Conservation (phyloP, 108 stramenopile genomes). For the Pseudonitzschia multistriata region DNA sequence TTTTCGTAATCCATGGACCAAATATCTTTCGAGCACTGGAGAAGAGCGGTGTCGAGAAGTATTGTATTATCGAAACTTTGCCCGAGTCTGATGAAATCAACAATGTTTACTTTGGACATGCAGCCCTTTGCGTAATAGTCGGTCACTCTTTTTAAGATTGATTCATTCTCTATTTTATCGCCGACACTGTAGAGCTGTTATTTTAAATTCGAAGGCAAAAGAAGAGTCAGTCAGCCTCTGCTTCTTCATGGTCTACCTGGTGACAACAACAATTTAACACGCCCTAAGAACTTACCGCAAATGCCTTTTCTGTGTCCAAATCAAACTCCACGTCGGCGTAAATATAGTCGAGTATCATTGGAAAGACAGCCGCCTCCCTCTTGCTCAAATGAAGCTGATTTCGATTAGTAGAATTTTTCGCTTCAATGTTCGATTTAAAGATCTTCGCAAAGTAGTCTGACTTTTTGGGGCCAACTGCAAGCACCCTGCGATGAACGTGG, state of each 20-base stretch:
- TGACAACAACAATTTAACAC: background rate
- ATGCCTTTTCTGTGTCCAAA: constrained; percentile 15
- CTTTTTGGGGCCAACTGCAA: constrained; percentile 47
- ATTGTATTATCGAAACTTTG: constrained; percentile 18
- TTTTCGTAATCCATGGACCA: constrained; percentile 17
- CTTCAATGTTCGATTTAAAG: background rate
- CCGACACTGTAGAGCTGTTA: constrained; percentile 5
- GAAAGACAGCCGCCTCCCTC: constrained; percentile 14
- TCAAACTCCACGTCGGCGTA: constrained; percentile 9
- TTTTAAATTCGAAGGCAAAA: background rate
- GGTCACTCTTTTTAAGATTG: constrained; percentile 13
- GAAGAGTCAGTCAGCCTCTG: background rate
- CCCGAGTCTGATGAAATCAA: constrained; percentile 20
- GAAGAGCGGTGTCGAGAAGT: constrained; percentile 22
- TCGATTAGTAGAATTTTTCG: constrained; percentile 9
- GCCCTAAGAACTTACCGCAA: background rate
- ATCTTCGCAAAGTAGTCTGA: constrained; percentile 48
- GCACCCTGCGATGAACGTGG: constrained; percentile 47
- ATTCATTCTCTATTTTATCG: background rate
- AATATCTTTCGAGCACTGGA: constrained; percentile 18
- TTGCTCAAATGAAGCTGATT: constrained; percentile 2
- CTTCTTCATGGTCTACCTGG: background rate
- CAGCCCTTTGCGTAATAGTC: constrained; percentile 21
- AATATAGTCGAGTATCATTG: constrained; percentile 20
- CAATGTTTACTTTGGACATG: constrained; percentile 24